Base-by-base conservation (phyloP, 106 monocot genomes). In the Acorus gramineus region DNA sequence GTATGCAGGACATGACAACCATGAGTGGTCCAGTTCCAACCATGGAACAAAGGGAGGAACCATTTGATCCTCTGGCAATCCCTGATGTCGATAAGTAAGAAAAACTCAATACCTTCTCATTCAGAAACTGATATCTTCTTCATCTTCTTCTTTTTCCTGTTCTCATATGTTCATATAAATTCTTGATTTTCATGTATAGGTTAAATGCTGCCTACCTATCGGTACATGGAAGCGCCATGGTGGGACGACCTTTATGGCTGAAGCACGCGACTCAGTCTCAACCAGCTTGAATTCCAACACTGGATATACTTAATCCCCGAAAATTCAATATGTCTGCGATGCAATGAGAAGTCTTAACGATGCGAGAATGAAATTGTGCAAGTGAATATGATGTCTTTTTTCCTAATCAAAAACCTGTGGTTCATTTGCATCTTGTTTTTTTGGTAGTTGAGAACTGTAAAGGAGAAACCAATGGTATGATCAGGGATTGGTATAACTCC, bases 171-270 rank as follows among this genome's bases (percentile, higher is more conserved):
- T 42, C 8, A 46, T 46, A 50, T 69, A 59, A 3, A 2, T 11
- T 8, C 13, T 53, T 46, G 4, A 51, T 50, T 43, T 45, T 6
- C 13, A 13, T 61, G 64, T 60, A 52, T 64, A 95, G 95, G 86
- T 85, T 98, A 59, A 98, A 98, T 70, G 65, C 84, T 7, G 58
- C 68, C 55, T 98, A 98, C 63, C 68, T 87, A 53, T 75, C 91
- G 46, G 81, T 98, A 47, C 91, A 98, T 77, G 91, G 79, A 12
- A 85, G 74, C 47, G 66, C 83, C 45, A 80, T 88, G 74, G 42
- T 91, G 44, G 96, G 96, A 53, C 76, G 90, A 57, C 69, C 87
- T 58, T 53, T 98, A 48, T 98, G 96, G 96, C 60, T 98, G 78
- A 90, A 71, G 71, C 84, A 82, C 14, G 84, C 82, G 0, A 50